Evolutionary conservation across 2,329 filamentous ascomycete species (phyloP), one percentile per base, ranked within the genome.

Genomic region (Curvularia eragrostidis): DNA sequence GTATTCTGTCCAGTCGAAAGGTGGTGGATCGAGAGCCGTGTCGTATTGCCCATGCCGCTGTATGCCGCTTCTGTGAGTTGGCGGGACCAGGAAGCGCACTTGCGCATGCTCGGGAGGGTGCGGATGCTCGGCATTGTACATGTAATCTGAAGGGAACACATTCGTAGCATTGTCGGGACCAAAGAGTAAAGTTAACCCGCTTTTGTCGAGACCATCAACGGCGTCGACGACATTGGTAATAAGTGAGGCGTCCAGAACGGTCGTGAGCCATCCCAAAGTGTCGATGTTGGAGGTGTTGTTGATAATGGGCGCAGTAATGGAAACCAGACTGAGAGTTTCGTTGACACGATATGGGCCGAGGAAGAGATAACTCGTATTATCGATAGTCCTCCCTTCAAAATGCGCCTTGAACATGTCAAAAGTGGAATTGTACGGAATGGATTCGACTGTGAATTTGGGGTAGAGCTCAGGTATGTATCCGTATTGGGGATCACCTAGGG

Each of bases 251-350:
- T 90, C 85, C 54, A 90, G 84, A n/a, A 96, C 81, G 2, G 94
- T 79, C 1, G 92, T 96, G 80, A 97, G 85, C 80, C 92, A 97
- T 1, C 91, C 93, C 5, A 97, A 81, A 0, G 94, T 85, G 61
- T 89, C 87, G 3, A 79, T 79, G 41, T 78, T 74, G 2, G 84
- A 83, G 1, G 82, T 82, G 63, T 88, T 90, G 71, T 89, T 87
- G 58, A 91, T 84, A 52, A 97, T 86, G 0, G 93, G 91, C 15
- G 94, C 78, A 0, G 93, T 96, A 57, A 96, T 81, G 2, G 93
- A 97, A 12, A 96, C 74, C 10, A 97, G 79, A 21, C 91, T 90
- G 62, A 89, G 90, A 0, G 87, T 86, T 43, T 85, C 79, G 72
- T 96, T 95, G 62, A 95, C 77, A 23, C 85, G 81, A 56, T 91